Base-by-base conservation (phyloP, 78 protist species). In the Capsaspora owczarzaki region DNA sequence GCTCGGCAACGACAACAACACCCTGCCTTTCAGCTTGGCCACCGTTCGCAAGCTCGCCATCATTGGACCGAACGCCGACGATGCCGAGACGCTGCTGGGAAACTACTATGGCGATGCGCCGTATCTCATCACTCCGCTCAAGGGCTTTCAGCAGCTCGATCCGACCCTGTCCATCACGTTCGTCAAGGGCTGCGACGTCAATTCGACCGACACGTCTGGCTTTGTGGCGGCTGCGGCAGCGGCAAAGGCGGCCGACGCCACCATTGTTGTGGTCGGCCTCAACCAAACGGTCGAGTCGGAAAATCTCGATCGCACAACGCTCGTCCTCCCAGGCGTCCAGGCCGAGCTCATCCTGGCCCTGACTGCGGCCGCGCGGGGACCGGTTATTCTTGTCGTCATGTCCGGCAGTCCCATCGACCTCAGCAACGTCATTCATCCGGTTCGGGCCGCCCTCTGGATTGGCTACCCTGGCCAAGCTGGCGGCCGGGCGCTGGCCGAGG, bases 391-490 rank as follows among this genome's bases (percentile, higher is more conserved):
- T 23, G 74, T 83, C 20, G 56, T 83, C 10, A 49, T 83, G 47
- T 14, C 51, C 2, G 82, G 81, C 6, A 77, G 87, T 0, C 2
- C 47, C 1, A 60, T 83, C 1, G 82, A 83, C 46, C 4, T 83
- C 40, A 22, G 74, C 14, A 14, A 20, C 29, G 53, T 29, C 43
- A 61, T 6, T 20, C 6, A 76, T 2, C 19, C 71, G 37, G 60
- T 49, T 0, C 47, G 31, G 44, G 79, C 76, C 31, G 35, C 76
- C 47, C 23, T 83, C 31, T 66, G 72, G 74, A 72, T 4, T 22
- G 78, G 81, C 23, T 83, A 83, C 35, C 83, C 83, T 1, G 87
- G 87, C 42, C 82, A 83, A 49, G 1, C 38, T 6, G 87, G 83
- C n/a, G 87, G 87, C 0, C 60, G 22, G 66, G 87, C 87, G 1